Base-by-base conservation (phyloP, 2,329 filamentous ascomycete species). In the Hirsutella minnesotensis region DNA sequence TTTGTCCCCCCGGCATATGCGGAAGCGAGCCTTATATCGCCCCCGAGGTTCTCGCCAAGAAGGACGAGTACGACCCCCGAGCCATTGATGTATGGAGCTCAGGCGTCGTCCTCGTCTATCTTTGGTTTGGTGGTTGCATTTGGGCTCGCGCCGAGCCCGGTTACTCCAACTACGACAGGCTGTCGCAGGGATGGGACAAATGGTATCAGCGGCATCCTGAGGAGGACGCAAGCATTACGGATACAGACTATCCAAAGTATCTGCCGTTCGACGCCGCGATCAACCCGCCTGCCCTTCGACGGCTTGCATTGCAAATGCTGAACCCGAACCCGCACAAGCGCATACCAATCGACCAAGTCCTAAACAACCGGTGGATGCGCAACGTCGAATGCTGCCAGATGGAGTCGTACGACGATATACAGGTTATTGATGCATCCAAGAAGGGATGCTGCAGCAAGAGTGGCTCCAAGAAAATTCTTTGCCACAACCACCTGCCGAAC, bases 1-100 rank as follows among this genome's bases (percentile, higher is more conserved):
- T 82, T 29, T 92, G 85, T 59, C 68, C 75, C 36, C 85, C 87
- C 4, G 87, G 86, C 18, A 83, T 94, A 51, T 90, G 86, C 59
- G 87, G 87, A 48, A 90, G 84, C 56, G 70, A 83, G 53, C 87
- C 87, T 2, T 94, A 94, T 59, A 88, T 92, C 53, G 85, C 87
- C 0, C 88, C 88, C 1, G 87, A 94, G 59, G 85, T 94, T 5
- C 67, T 92, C 30, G 72, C 70, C 38, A 86, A 85, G 67, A 69
- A 78, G 48, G 62, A 65, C 53, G 62, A 69, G 41, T 79, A 74
- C 53, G 88, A 94, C 56, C 82, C 88, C 1, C 79, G 86, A 38
- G 77, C 81, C 4, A 67, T 94, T 12, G 88, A 95, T 55, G 82
- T 94, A 12, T 95, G 88, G 88, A 83, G 83, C 43, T 83, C 83